Conservation (phyloP, 1,284 basidiomycete species). For the Fomes fomentarius region DNA sequence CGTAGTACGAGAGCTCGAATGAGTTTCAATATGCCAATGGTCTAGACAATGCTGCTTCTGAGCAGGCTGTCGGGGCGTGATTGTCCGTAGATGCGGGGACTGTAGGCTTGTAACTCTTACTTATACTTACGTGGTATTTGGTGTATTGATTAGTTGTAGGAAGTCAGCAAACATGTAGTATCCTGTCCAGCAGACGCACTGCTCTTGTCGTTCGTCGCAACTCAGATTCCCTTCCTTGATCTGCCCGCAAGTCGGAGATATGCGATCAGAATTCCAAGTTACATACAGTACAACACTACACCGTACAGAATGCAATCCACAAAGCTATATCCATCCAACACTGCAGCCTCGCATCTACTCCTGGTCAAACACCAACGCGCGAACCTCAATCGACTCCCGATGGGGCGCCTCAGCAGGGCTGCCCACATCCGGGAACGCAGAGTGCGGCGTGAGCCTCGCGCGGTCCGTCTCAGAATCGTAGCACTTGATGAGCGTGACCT, state of each 20-base stretch:
- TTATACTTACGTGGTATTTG: constrained; percentile 1
- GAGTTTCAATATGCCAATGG: constrained; percentile 87
- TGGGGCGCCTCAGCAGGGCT: constrained; percentile 43
- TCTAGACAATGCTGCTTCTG: constrained; percentile 33
- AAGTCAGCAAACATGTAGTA: no score
- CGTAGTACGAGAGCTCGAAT: constrained; percentile 89
- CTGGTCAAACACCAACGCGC: constrained; percentile 42
- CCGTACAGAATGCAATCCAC: not conserved
- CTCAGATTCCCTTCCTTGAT: no score
- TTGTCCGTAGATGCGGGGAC: not conserved
- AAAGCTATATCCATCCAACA: not conserved
- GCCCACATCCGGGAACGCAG: constrained; percentile 45
- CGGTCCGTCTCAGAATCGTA: constrained; percentile 44
- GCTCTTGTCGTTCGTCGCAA: no score
- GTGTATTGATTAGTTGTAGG: constrained; percentile 10
- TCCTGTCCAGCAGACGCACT: no score
- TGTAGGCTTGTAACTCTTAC: constrained; percentile 8
- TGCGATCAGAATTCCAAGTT: no score
- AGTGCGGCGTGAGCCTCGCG: constrained; percentile 49
- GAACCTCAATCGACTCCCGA: constrained; percentile 47
- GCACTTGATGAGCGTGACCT: constrained; percentile 53
- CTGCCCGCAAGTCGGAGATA: no score
- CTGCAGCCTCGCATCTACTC: constrained; percentile 16
- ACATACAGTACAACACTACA: no score
- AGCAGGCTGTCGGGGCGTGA: constrained; percentile 14